Evolutionary conservation across 352 stramenopile genomes (phyloP), one percentile per base, ranked within the genome.

Genomic region (Globisporangium megalacanthum): DNA sequence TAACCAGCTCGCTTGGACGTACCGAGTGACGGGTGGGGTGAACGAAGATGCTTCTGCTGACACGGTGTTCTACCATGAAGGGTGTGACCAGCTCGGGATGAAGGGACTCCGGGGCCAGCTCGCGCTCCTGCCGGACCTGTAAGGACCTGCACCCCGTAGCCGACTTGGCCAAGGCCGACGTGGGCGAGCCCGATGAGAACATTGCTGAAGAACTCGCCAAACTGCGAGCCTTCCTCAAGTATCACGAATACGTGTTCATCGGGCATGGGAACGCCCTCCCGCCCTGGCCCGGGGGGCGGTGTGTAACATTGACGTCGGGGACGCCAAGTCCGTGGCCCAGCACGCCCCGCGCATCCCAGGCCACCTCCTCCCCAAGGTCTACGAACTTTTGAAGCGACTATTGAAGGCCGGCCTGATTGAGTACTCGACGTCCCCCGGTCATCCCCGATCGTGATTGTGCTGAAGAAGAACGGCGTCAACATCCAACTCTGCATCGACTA

Each of bases 41-140:
- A 15, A 17, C 3, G 4, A 46, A 15, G 39, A 46, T 7, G 39
- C 14, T 0, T 7, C 13, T 0, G 52, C 49, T 3, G 19, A 8
- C 4, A 42, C 41, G 4, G 22, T 57, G 6, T 57, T 50, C 41
- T 57, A 50, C 25, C 39, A 57, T 31, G 52, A 50, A 50, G 52
- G 52, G 7, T 19, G 0, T 0, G 39, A 57, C 9, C 6, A 15
- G 4, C 29, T 57, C 6, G 5, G 6, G 8, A 37, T 57, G 1
- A 5, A 42, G 8, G 15, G 42, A 4, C 15, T 57, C 1, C 6
- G 9, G 2, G 22, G 33, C 4, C 52, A 57, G 13, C 37, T 57
- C 6, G 52, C 52, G 1, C 2, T 57, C 0, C 11, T 57, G 7
- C 52, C 52, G 0, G 39, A 50, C 25, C 22, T 33, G n/a, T 8